phyloP scores from a whole-genome alignment of 2,329 filamentous ascomycete species.

The Colletotrichum sp. region DNA sequence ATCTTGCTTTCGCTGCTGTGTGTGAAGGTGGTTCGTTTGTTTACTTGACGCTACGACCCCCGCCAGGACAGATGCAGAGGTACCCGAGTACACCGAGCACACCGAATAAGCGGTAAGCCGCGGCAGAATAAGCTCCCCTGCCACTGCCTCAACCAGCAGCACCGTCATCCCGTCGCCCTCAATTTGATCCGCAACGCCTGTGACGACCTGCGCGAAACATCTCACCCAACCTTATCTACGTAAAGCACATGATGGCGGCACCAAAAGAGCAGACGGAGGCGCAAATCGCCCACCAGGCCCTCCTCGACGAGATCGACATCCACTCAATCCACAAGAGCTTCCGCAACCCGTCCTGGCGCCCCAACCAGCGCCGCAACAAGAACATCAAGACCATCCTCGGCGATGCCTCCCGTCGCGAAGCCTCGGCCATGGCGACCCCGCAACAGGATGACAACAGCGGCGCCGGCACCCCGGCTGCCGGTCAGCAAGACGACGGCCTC shows the following conservation, averaged over 20 bases:
- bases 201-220: neutral
- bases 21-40: constrained; percentile 3
- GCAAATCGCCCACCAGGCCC: constrained; percentile 80
- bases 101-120: constrained; percentile 12
- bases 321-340: constrained; percentile 86
- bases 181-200: neutral
- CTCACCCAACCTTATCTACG: constrained; percentile 3
- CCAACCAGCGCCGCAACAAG: constrained; percentile 96
- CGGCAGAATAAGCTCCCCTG: constrained; percentile 19
- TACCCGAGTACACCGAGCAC: neutral
- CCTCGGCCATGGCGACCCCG: constrained; percentile 75
- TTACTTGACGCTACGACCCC: neutral
- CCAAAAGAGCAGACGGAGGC: constrained; percentile 75
- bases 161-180: neutral
- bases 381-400: constrained; percentile 96
- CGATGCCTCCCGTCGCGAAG: constrained; percentile 86
- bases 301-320: constrained; percentile 92
- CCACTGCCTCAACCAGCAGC: neutral
- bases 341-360: constrained; percentile 89
- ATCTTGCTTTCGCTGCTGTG: neutral
- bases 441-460: constrained; percentile 76
- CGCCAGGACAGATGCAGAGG: neutral
- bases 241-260: constrained; percentile 65
- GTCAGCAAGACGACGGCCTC: constrained; percentile 53
- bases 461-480: constrained; percentile 63